Base-by-base conservation (phyloP, 495 filamentous ascomycete species). In the Niebla homalea region DNA sequence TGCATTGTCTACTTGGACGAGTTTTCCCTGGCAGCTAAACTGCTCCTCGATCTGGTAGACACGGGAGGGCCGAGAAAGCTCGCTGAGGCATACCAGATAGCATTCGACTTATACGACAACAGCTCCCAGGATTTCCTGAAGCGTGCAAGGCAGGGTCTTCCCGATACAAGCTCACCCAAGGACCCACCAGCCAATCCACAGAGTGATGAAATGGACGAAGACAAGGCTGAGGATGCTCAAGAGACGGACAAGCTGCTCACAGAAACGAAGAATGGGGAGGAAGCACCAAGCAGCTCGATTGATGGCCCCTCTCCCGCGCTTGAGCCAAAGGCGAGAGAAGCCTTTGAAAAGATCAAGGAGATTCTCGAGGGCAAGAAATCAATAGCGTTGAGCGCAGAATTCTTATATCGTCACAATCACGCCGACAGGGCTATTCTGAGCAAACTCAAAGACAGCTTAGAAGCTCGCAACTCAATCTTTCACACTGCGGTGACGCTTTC, bases 81-180 rank as follows among this genome's bases (percentile, higher is more conserved):
- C 11, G 84, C 90, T 0, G 79, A 90, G 43, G 93, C 92, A 19
- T 97, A 97, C 62, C 93, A 99, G 61, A 92, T 97, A 25, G 89
- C 92, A 2, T 99, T 99, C 62, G 92, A 97, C 57, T 77, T 99
- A 26, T 94, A 94, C 66, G 92, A 96, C 64, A 97, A 97, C 57
- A 90, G 90, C 58, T 95, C 92, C 0, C 92, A 99, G 60, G 90
- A 96, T 58, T 99, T 97, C 60, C 67, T 99, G 16, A 80, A 82
- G 53, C 96, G 88, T 66, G 88, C 97, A 53, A 84, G 85, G 62
- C 77, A 85, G 39, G 78, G 85, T 40, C 74, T 96, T 21, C 84
- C 87, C 22, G 76, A 51, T 21, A 36, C 61, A 6, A 59, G 60
- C 0, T 64, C 70, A 39, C 59, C 63, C 1, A 29, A 48, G 16